A percentile compares a stretch with the other conserved stretches of the same genome.
Conservation (phyloP, 768 basidiomycete species). For the Kwoniella sp. region DNA sequence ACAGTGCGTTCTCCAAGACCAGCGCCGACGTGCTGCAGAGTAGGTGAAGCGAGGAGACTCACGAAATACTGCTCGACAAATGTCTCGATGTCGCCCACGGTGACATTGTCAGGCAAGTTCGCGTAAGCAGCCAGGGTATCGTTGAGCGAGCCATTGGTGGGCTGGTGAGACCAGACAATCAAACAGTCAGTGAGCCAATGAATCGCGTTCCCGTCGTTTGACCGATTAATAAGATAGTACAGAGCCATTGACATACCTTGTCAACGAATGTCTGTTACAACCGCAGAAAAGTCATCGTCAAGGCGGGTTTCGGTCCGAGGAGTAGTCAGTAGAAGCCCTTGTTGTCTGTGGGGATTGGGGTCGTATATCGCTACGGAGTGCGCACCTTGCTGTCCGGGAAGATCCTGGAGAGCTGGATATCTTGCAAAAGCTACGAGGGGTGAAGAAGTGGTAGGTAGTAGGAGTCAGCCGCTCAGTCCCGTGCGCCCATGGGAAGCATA, state of each 20-base stretch:
- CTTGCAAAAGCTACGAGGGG: slow-evolving; percentile 12
- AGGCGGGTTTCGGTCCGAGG: too few species aligned
- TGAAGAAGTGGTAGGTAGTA: too few species aligned
- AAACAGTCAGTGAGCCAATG: not conserved
- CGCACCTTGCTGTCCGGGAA: slow-evolving; percentile 28
- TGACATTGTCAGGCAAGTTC: slow-evolving; percentile 58
- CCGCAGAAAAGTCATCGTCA: not conserved
- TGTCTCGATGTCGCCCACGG: slow-evolving; percentile 66
- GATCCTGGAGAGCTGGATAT: slow-evolving; percentile 30
- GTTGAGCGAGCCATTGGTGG: slow-evolving; percentile 69
- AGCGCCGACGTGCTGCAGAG: too few species aligned
- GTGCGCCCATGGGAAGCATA: too few species aligned
- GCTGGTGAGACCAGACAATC: slow-evolving; percentile 58
- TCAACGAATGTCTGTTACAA: slow-evolving; percentile 28
- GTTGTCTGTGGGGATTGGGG: too few species aligned
- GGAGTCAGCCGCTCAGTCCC: too few species aligned
- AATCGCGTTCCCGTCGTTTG: too few species aligned
- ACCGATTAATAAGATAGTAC: not conserved
- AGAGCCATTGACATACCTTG: slow-evolving; percentile 18
- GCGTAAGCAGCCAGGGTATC: slow-evolving; percentile 71
- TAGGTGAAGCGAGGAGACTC: slow-evolving; percentile 23
- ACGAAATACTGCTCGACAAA: slow-evolving; percentile 76
- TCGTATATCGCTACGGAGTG: not conserved
- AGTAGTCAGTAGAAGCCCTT: too few species aligned
- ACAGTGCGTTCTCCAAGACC: not conserved